A percentile compares a stretch with the other conserved stretches of the same genome.
These are phyloP conservation scores for Solanum chacoense DNA, from an alignment of 305 asterid genomes.

Conservation along the genomic window DNA sequence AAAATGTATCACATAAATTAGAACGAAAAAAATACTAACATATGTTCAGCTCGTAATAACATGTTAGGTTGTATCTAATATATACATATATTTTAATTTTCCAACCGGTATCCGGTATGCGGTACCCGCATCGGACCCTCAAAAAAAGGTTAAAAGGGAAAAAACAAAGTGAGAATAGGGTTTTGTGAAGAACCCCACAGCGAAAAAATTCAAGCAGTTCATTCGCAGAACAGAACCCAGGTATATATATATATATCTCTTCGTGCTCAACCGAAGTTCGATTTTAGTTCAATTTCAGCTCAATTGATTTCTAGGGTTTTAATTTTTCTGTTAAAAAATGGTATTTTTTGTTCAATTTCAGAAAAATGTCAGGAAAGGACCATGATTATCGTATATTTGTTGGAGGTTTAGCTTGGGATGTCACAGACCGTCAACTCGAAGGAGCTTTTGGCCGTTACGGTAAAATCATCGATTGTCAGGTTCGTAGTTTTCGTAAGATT, in stretches of 20 bases:
- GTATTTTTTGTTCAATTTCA: neutral
- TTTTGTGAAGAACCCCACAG: neutral
- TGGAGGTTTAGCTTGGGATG: constrained; percentile 81
- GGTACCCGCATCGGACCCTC: neutral
- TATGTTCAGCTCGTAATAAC: too few species aligned
- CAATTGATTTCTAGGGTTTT: neutral
- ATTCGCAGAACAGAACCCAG: neutral
- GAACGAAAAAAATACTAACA: too few species aligned
- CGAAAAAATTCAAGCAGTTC: neutral
- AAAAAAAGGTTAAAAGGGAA: neutral
- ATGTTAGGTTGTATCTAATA: too few species aligned
- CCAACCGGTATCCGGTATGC: neutral
- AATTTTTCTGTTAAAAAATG: neutral
- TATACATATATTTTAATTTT: too few species aligned
- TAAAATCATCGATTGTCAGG: constrained; percentile 83
- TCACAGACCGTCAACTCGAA: constrained; percentile 88
- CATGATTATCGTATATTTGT: constrained; percentile 75
- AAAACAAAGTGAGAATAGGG: neutral
- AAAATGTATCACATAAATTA: too few species aligned
- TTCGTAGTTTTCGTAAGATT: constrained; percentile 2
- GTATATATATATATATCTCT: neutral
- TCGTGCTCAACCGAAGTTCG: neutral
- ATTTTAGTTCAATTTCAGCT: neutral
- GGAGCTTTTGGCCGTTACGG: constrained; percentile 75
- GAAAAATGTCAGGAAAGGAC: constrained; percentile 64